Conservation (phyloP, 176 grass and related monocot species). For the Lolium perenne region DNA sequence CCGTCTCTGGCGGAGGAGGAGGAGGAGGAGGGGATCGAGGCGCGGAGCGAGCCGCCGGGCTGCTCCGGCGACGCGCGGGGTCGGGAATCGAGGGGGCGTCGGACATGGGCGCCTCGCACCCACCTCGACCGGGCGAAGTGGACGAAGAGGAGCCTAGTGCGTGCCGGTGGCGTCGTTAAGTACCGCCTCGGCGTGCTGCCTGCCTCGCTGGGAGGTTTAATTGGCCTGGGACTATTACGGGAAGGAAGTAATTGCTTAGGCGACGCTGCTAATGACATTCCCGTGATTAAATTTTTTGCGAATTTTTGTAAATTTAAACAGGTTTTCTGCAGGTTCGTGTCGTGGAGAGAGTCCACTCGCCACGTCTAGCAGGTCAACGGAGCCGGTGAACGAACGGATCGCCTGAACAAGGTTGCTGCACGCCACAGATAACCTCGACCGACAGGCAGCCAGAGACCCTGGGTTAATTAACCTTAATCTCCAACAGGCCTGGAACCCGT, state of each 20-base stretch:
- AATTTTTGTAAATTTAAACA: no score
- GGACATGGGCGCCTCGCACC: background rate
- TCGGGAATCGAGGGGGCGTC: background rate
- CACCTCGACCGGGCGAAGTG: background rate
- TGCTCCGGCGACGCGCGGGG: background rate
- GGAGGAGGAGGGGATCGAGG: background rate
- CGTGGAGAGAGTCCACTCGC: background rate
- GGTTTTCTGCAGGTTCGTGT: background rate
- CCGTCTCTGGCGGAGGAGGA: background rate
- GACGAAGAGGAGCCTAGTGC: background rate
- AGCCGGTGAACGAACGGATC: no score
- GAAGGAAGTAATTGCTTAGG: background rate
- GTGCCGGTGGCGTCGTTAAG: conserved; percentile 8
- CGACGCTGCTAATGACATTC: background rate
- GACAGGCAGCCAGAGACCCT: background rate
- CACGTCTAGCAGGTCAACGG: background rate
- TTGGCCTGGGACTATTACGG: background rate
- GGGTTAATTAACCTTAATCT: background rate
- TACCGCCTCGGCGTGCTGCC: background rate
- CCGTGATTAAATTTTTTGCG: background rate
- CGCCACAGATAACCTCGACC: no score
- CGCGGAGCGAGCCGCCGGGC: background rate
- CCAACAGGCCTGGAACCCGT: background rate
- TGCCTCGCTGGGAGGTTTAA: background rate
- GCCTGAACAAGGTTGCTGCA: no score